Evolutionary conservation across 2,329 filamentous ascomycete species (phyloP).

Genomic region (Orbilia oligospora): DNA sequence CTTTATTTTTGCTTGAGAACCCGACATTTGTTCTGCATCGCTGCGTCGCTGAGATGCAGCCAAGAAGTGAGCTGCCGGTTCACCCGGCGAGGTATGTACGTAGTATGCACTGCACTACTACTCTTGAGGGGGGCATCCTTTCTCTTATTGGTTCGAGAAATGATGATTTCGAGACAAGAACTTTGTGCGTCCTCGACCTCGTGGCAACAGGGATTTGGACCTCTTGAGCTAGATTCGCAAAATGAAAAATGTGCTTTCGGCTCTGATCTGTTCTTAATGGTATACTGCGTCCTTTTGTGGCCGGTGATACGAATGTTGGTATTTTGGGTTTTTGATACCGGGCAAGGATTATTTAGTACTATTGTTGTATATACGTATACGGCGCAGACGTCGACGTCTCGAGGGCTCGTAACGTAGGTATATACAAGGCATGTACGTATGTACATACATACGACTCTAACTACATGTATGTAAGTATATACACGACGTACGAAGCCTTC

Average conservation of each 20-base stretch:
- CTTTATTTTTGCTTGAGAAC: slow-evolving; percentile 16
- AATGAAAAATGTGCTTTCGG: neutral
- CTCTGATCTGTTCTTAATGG: neutral
- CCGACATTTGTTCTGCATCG: slow-evolving; percentile 2
- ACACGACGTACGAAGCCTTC: too few relatives aligned
- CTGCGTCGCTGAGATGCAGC: slow-evolving; percentile 13
- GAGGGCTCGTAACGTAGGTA: neutral
- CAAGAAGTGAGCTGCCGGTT: slow-evolving; percentile 40
- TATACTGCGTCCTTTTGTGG: slow-evolving; percentile 10
- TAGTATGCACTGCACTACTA: too few relatives aligned
- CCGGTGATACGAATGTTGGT: slow-evolving; percentile 7
- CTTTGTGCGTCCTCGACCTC: slow-evolving; percentile 37
- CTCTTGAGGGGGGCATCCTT: slow-evolving; percentile 9
- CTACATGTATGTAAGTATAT: slow-evolving; percentile 4
- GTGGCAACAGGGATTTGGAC: slow-evolving; percentile 55
- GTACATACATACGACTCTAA: neutral
- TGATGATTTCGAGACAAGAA: slow-evolving; percentile 10
- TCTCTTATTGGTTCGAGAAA: slow-evolving; percentile 22
- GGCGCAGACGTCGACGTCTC: neutral
- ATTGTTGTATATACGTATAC: neutral
- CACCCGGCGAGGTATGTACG: slow-evolving; percentile 41
- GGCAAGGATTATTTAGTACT: neutral
- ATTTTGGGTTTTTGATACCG: neutral
- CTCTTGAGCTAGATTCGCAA: slow-evolving; percentile 8
- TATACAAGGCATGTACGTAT: too few relatives aligned